Conservation (phyloP, 2,329 filamentous ascomycete genomes). For the Zalaria obscura region DNA sequence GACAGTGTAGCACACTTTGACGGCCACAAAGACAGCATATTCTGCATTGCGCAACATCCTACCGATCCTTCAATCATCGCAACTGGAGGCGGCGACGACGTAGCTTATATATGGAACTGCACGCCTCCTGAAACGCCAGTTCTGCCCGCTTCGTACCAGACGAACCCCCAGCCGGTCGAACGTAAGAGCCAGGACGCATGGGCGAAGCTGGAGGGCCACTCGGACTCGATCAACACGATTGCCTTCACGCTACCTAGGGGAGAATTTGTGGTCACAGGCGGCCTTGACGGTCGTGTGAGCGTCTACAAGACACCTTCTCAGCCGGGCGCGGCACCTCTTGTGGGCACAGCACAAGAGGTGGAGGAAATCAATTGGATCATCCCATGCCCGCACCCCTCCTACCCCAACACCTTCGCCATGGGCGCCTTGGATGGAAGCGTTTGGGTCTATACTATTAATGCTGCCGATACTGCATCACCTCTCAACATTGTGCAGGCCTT, state of each 20-base stretch:
- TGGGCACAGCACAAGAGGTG: constrained; percentile 75
- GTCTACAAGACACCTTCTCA: constrained; percentile 25
- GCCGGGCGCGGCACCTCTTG: constrained; percentile 31
- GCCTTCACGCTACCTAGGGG: constrained; percentile 72
- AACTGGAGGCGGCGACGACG: constrained; percentile 76
- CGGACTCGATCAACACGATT: constrained; percentile 78
- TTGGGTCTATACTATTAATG: constrained; percentile 86
- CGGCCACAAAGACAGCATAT: constrained; percentile 77
- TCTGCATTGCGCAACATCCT: constrained; percentile 89
- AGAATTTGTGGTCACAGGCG: constrained; percentile 73
- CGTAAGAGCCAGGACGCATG: constrained; percentile 48
- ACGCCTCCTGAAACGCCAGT: constrained; percentile 47
- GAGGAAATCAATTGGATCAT: constrained; percentile 88
- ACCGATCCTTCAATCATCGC: constrained; percentile 62
- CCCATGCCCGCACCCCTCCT: constrained; percentile 54
- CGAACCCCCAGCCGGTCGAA: constrained; percentile 44
- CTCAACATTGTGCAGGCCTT: constrained; percentile 81
- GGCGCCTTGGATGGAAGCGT: constrained; percentile 84
- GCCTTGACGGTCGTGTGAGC: constrained; percentile 71
- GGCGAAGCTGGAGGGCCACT: constrained; percentile 74
- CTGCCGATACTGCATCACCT: constrained; percentile 42
- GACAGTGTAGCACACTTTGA: constrained; percentile 92
- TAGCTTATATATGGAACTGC: constrained; percentile 74
- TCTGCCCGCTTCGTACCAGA: constrained; percentile 62
- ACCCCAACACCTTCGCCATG: constrained; percentile 72